Percentiles rank a stretch among this genome's conserved stretches.
phyloP scores from a whole-genome alignment of 345 rosid species.

The Turritis glabra region DNA sequence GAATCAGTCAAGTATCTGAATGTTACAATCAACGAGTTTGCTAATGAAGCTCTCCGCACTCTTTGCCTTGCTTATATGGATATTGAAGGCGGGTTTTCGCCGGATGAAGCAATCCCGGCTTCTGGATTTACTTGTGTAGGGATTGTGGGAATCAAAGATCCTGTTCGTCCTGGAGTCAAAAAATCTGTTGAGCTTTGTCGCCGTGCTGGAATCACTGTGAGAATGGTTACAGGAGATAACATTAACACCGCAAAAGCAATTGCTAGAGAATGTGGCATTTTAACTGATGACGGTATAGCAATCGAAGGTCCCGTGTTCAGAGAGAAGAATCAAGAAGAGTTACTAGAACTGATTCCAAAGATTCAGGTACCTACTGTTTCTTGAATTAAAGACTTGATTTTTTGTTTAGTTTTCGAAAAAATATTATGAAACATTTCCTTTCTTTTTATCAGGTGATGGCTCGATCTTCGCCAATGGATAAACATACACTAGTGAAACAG shows the following conservation, averaged over 20 bases:
- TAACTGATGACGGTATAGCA: slow-evolving; percentile 82
- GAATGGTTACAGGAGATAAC: slow-evolving; percentile 97
- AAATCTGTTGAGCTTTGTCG: slow-evolving; percentile 87
- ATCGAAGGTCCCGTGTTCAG: slow-evolving; percentile 90
- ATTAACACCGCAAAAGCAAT: slow-evolving; percentile 92
- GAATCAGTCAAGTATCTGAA: slow-evolving; percentile 56
- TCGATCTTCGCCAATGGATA: slow-evolving; percentile 93
- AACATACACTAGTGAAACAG: slow-evolving; percentile 83
- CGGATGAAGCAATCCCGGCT: slow-evolving; percentile 56
- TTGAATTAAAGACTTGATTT: not conserved
- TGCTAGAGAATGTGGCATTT: slow-evolving; percentile 93
- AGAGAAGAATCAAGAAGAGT: slow-evolving; percentile 74
- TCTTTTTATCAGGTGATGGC: slow-evolving; percentile 76
- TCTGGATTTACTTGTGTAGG: slow-evolving; percentile 77
- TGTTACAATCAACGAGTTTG: slow-evolving; percentile 73
- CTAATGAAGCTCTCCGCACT: slow-evolving; percentile 87
- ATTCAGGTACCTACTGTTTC: slow-evolving; percentile 60
- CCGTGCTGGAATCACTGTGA: slow-evolving; percentile 84
- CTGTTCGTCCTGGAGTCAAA: slow-evolving; percentile 93
- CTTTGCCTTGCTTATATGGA: slow-evolving; percentile 78
- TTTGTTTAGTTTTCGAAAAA: not conserved
- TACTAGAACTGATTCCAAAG: slow-evolving; percentile 74
- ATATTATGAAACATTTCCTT: not conserved
- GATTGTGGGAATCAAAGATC: slow-evolving; percentile 92
- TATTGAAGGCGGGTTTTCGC: slow-evolving; percentile 55